phyloP scores from a whole-genome alignment of 768 basidiomycete genomes.

The Russula earlei region DNA sequence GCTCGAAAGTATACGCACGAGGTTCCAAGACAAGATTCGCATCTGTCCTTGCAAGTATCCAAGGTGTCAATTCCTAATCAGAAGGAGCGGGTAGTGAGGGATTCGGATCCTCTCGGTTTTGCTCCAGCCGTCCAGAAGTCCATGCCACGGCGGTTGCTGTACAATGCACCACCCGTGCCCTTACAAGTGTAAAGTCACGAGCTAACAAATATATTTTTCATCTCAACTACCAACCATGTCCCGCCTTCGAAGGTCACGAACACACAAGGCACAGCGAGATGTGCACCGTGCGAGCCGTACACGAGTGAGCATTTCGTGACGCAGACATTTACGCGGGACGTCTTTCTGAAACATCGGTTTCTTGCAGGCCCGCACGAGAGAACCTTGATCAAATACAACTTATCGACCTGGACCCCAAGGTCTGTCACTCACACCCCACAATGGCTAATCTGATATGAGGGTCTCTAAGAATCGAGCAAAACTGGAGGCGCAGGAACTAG shows the following conservation, averaged over 20 bases:
- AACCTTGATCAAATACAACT: slow-evolving; percentile 92
- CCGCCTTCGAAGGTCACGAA: slow-evolving; percentile 71
- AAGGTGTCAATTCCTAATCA: neutral
- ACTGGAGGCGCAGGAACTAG: slow-evolving; percentile 76
- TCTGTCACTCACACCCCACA: slow-evolving; percentile 24
- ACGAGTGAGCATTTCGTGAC: slow-evolving; percentile 40
- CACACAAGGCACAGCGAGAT: slow-evolving; percentile 80
- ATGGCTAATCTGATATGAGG: neutral
- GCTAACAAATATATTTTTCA: neutral
- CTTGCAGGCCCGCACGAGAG: slow-evolving; percentile 58
- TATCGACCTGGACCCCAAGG: slow-evolving; percentile 80
- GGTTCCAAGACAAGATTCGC: slow-evolving; percentile 64
- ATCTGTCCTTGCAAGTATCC: slow-evolving; percentile 26
- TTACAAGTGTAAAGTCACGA: neutral
- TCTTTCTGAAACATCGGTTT: neutral
- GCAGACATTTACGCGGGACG: neutral
- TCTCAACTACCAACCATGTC: slow-evolving; percentile 37
- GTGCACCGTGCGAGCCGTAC: slow-evolving; percentile 85
- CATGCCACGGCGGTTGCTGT: no score
- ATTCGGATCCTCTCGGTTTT: neutral
- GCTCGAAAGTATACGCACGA: slow-evolving; percentile 34
- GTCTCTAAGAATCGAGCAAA: slow-evolving; percentile 52
- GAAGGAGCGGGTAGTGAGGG: neutral
- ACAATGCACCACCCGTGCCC: neutral
- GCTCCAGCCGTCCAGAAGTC: no score